These are phyloP conservation scores for Auricularia sp. DNA, from an alignment of 768 basidiomycete species.

Conservation along the genomic window DNA sequence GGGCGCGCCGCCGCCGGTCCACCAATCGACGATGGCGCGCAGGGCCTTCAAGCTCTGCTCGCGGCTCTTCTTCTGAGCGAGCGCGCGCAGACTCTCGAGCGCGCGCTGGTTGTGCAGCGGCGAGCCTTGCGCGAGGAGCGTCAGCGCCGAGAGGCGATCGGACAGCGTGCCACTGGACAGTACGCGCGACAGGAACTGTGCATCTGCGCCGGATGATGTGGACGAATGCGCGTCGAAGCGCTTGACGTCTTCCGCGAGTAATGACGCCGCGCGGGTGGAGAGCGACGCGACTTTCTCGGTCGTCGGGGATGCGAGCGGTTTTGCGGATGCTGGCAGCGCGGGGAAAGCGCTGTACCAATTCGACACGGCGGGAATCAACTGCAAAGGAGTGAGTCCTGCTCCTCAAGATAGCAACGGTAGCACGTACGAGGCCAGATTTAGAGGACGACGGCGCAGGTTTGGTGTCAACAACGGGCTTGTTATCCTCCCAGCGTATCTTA, in stretches of 20 bases:
- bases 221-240: conserved; percentile 37
- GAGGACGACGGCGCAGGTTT: conserved; percentile 1
- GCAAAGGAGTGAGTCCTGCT: not conserved
- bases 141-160: conserved; percentile 83
- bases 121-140: conserved; percentile 70
- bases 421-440: conserved; percentile 5
- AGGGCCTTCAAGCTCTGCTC: conserved; percentile 87
- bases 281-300: conserved; percentile 36
- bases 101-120: conserved; percentile 80
- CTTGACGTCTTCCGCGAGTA: conserved; percentile 35
- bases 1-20: conserved; percentile 89
- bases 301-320: conserved; percentile 25
- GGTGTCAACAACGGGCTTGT: not conserved
- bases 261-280: conserved; percentile 32
- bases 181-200: conserved; percentile 73
- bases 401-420: not conserved
- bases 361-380: not conserved
- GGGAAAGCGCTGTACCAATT: conserved; percentile 46
- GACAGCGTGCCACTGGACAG: conserved; percentile 83
- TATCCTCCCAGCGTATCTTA: too few species aligned
- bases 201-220: conserved; percentile 52
- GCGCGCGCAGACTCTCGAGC: conserved; percentile 58
- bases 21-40: conserved; percentile 93
- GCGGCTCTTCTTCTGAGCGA: conserved; percentile 86
- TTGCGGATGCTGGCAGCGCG: conserved; percentile 24